Conservation (phyloP, 2,329 filamentous ascomycete genomes). For the Phialemoniopsis sp. region DNA sequence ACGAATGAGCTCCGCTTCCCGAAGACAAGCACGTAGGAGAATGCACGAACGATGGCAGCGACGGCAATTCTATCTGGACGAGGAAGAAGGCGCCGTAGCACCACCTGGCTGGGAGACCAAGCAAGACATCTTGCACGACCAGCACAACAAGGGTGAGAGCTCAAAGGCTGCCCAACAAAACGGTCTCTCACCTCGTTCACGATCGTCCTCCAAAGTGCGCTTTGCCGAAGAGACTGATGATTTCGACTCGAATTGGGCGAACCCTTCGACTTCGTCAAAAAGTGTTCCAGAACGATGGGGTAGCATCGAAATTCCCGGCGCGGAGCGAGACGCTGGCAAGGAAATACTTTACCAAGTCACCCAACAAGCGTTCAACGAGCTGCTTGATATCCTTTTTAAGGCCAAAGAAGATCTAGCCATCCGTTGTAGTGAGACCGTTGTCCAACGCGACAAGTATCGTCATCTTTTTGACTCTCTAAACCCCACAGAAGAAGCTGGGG, state of each 20-base stretch:
- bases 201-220: constrained; percentile 75
- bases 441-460: constrained; percentile 53
- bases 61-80: constrained; percentile 77
- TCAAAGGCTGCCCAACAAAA: constrained; percentile 33
- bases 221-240: constrained; percentile 71
- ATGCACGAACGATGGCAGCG: constrained; percentile 72
- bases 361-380: constrained; percentile 88
- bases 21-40: constrained; percentile 28
- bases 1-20: too few relatives aligned
- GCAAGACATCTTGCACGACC: constrained; percentile 47
- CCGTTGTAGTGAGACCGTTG: constrained; percentile 58
- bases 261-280: constrained; percentile 68
- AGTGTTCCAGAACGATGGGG: constrained; percentile 72
- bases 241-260: constrained; percentile 64
- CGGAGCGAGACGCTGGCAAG: constrained; percentile 77
- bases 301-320: constrained; percentile 73
- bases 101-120: constrained; percentile 61
- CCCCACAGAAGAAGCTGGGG: constrained; percentile 10
- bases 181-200: constrained; percentile 48
- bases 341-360: constrained; percentile 90
- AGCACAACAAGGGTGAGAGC: constrained; percentile 27
- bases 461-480: constrained; percentile 38
- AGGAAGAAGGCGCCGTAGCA: constrained; percentile 71
- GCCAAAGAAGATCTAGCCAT: constrained; percentile 73
- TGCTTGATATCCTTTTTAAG: constrained; percentile 83